Evolutionary conservation across 2,329 filamentous ascomycete genomes (phyloP).

Genomic region (Cladobotryum mycophilum): DNA sequence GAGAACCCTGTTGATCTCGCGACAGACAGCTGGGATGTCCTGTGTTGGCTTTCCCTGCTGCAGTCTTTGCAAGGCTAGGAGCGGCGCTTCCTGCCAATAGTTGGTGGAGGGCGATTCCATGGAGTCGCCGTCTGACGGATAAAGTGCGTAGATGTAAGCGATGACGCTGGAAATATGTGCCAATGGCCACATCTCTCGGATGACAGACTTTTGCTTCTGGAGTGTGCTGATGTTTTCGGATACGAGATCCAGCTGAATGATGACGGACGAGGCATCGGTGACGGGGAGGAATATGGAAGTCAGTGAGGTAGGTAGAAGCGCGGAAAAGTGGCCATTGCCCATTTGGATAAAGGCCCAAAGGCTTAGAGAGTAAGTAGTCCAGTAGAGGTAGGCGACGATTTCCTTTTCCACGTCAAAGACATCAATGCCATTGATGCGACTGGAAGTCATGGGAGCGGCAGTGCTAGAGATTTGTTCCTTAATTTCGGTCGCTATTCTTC

Average conservation of each 20-base stretch:
- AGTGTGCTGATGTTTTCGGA: conserved; percentile 32
- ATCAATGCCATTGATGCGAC: conserved; percentile 36
- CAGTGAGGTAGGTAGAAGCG: conserved; percentile 18
- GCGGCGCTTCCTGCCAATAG: conserved; percentile 19
- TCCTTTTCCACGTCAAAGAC: conserved; percentile 35
- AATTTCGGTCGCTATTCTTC: conserved; percentile 25
- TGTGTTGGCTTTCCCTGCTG: conserved; percentile 17
- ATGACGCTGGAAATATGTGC: conserved; percentile 27
- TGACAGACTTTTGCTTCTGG: conserved; percentile 28
- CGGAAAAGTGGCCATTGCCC: conserved; percentile 21
- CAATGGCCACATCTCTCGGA: conserved; percentile 30
- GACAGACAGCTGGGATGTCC: conserved; percentile 19
- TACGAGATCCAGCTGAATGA: conserved; percentile 28
- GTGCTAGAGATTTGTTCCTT: conserved; percentile 25
- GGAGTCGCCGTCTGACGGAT: conserved; percentile 15
- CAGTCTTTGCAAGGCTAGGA: conserved; percentile 16
- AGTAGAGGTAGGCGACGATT: conserved; percentile 32
- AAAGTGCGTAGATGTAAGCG: conserved; percentile 24
- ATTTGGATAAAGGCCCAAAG: conserved; percentile 34
- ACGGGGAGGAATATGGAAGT: conserved; percentile 24
- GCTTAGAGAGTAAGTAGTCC: conserved; percentile 32
- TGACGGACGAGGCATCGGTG: conserved; percentile 23
- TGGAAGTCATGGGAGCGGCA: conserved; percentile 22
- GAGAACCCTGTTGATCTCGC: conserved; percentile 23
- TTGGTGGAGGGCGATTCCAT: conserved; percentile 12